phyloP scores from a whole-genome alignment of 1,284 basidiomycete species.

The Ganoderma lingzhi region DNA sequence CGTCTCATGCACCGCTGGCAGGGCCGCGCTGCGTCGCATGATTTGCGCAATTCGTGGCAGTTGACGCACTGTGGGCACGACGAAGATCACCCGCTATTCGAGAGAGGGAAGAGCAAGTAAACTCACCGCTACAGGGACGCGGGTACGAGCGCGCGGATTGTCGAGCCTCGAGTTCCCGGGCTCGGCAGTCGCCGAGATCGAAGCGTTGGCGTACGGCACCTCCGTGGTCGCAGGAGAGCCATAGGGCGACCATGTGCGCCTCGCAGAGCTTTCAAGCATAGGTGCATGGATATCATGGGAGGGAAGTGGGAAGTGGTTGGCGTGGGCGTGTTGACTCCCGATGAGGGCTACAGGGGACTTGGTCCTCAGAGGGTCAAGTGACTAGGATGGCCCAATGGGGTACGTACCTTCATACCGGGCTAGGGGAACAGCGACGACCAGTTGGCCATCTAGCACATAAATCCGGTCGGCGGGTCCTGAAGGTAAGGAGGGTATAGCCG shows the following conservation, averaged over 20 bases:
- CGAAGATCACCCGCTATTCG: not conserved
- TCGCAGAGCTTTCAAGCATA: not conserved
- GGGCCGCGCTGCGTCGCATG: not conserved
- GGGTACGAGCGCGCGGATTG: not conserved
- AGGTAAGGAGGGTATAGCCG: not conserved
- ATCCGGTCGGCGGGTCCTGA: not conserved
- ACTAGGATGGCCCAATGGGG: too few relatives aligned
- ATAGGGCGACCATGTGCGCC: not conserved
- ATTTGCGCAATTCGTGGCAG: conserved; percentile 6
- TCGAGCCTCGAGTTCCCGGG: not conserved
- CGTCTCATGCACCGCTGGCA: not conserved
- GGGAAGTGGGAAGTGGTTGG: not conserved
- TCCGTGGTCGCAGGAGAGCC: not conserved
- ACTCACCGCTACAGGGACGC: conserved; percentile 1
- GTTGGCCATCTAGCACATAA: not conserved
- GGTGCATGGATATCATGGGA: not conserved
- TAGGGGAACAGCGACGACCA: not conserved
- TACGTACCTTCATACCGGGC: conserved; percentile 1
- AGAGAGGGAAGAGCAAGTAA: too few relatives aligned
- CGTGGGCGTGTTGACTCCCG: not conserved
- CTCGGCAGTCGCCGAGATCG: not conserved
- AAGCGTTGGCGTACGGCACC: not conserved
- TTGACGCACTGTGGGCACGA: not conserved
- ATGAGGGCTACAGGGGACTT: not conserved
- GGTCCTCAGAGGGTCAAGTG: not conserved